phyloP scores from a whole-genome alignment of 192 early-diverging fungal species.

The Coemansia aciculifera region DNA sequence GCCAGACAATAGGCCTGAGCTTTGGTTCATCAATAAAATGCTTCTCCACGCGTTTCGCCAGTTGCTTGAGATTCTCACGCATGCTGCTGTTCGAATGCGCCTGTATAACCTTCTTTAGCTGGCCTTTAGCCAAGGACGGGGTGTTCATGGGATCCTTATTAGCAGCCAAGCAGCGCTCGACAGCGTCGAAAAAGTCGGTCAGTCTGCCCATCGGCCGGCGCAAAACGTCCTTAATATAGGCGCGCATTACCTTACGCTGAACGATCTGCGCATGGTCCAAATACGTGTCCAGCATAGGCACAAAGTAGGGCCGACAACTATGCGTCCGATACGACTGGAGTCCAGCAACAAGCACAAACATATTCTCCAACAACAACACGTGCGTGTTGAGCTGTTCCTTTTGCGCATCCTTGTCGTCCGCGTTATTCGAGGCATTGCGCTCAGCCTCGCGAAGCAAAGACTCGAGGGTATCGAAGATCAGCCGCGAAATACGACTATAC shows the following conservation, averaged over 20 bases:
- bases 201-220: conserved; percentile 84
- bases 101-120: conserved; percentile 80
- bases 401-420: conserved; percentile 77
- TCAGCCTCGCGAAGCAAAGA: conserved; percentile 76
- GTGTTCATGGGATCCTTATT: conserved; percentile 62
- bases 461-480: conserved; percentile 87
- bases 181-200: conserved; percentile 94
- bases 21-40: conserved; percentile 86
- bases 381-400: conserved; percentile 88
- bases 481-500: conserved; percentile 77
- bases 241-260: conserved; percentile 79
- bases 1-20: conserved; percentile 87
- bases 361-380: conserved; percentile 88
- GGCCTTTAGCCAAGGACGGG: conserved; percentile 74
- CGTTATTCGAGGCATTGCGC: conserved; percentile 54
- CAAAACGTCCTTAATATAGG: conserved; percentile 86
- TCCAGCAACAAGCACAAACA: conserved; percentile 89
- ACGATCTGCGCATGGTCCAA: conserved; percentile 81
- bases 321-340: conserved; percentile 72
- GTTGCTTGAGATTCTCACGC: conserved; percentile 62
- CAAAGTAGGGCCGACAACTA: conserved; percentile 61
- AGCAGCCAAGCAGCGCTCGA: conserved; percentile 77
- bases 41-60: conserved; percentile 93
- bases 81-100: conserved; percentile 85
- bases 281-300: conserved; percentile 55